A percentile compares a stretch with the other conserved stretches of the same genome.
These are phyloP conservation scores for Clavispora fructus DNA, from an alignment of 805 yeast genomes.

Conservation along the genomic window DNA sequence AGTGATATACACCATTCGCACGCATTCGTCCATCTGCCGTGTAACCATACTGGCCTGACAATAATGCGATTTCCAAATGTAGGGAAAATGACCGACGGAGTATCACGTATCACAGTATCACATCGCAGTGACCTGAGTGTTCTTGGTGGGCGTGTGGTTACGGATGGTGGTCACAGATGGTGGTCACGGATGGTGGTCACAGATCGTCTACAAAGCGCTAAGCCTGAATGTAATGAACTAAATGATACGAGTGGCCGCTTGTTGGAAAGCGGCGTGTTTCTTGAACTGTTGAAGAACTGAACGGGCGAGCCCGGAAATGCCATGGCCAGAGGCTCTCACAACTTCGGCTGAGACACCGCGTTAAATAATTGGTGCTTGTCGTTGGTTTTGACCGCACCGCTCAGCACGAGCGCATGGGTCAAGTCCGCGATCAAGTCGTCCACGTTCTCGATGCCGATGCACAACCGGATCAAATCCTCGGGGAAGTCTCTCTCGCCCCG, in stretches of 20 bases:
- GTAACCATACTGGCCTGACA: no score
- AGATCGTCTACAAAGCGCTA: no score
- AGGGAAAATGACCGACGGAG: no score
- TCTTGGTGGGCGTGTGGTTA: no score
- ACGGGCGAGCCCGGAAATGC: background rate
- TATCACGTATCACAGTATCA: no score
- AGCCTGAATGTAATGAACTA: background rate
- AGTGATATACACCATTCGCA: no score
- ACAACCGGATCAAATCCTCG: conserved; percentile 83
- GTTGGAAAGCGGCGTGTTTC: background rate
- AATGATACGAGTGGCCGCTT: background rate
- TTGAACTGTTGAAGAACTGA: conserved; percentile 2
- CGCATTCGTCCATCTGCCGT: no score
- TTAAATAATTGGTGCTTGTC: conserved; percentile 37
- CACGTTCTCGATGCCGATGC: conserved; percentile 84
- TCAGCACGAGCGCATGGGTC: conserved; percentile 59
- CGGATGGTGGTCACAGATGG: no score
- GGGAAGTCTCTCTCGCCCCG: conserved; percentile 87
- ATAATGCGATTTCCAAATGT: no score
- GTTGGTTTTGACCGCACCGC: conserved; percentile 51
- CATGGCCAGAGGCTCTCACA: conserved; percentile 8
- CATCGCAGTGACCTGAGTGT: no score
- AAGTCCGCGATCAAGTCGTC: conserved; percentile 82
- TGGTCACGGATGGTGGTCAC: no score
- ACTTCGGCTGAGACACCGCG: conserved; percentile 29